A percentile compares a stretch with the other conserved stretches of the same genome.
Conservation (phyloP, 1,284 basidiomycete species). For the Volvariella surrecta region DNA sequence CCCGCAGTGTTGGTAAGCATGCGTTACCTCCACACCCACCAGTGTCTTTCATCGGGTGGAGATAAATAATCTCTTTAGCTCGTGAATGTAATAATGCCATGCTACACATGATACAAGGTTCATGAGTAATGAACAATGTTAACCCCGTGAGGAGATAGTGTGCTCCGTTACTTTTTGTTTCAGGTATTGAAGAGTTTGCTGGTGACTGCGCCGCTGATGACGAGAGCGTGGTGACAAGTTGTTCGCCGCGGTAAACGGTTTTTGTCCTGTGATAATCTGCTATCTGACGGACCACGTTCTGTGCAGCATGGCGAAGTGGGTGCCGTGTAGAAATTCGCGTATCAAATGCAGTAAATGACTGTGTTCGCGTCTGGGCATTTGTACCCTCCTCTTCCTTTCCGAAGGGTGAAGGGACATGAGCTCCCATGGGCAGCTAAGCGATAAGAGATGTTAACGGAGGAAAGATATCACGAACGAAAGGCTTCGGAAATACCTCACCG, state of each 20-base stretch:
- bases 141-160: slow-evolving; percentile 83
- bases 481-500: slow-evolving; percentile 45
- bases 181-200: too few species aligned
- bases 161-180: slow-evolving; percentile 42
- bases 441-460: background rate
- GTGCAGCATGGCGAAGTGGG: slow-evolving; percentile 75
- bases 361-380: background rate
- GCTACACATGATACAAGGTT: slow-evolving; percentile 92
- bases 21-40: slow-evolving; percentile 68
- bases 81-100: slow-evolving; percentile 92
- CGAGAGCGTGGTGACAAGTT: background rate
- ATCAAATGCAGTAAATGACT: slow-evolving; percentile 56
- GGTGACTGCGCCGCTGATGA: slow-evolving; percentile 8
- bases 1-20: slow-evolving; percentile 68
- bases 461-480: background rate
- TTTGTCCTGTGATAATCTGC: slow-evolving; percentile 40
- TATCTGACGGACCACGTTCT: slow-evolving; percentile 67
- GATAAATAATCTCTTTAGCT: slow-evolving; percentile 75
- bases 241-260: slow-evolving; percentile 11
- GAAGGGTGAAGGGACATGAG: slow-evolving; percentile 62
- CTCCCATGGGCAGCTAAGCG: slow-evolving; percentile 65
- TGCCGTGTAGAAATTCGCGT: slow-evolving; percentile 59
- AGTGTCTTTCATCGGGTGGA: slow-evolving; percentile 61
- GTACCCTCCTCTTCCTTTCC: slow-evolving; percentile 13
- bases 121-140: slow-evolving; percentile 83